Evolutionary conservation across 2,329 filamentous ascomycete species (phyloP), one percentile per base, ranked within the genome.

Genomic region (Diaporthe aspalathi): DNA sequence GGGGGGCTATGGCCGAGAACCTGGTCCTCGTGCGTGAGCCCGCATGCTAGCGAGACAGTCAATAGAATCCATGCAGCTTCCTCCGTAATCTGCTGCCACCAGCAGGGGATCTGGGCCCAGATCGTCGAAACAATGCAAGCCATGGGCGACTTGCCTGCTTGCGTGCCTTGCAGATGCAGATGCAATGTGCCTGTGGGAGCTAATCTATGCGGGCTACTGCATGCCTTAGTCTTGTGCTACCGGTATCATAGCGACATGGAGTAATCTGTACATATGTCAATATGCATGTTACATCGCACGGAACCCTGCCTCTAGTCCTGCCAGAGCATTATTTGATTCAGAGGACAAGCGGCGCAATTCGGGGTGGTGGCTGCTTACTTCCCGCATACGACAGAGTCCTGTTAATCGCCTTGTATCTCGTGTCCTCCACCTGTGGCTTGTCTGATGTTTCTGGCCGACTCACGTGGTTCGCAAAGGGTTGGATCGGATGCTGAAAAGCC

Each of bases 151-250:
- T 20, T 56, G 35, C 50, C 9, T 49, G 40, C 43, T 20, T 56
- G 35, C 50, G 20, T 56, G 40, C 43, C 52, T 57, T 57, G 53
- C 67, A 62, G 29, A 35, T 40, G 53, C 53, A 68, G 29, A 56
- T 68, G 67, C 67, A 68, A 60, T 68, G 67, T 68, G 67, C 67
- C 53, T 68, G 43, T 49, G 40, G 67, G 50, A 43, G 53, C 53
- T 68, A 49, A 38, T 60, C 32, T 22, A 43, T 49, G 53, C 35
- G 56, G 43, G 53, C 32, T 50, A 24, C 53, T 20, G 53, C 43
- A 49, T 60, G 67, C 67, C 45, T 49, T 60, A 57, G 67, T 12
- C 29, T 43, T 43, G 53, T 57, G 56, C 22, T 40, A 68, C 53
- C 43, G 8, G 24, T 38, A 43, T 24, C 52, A 22, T 8, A 56